Base-by-base conservation (phyloP, 352 stramenopile genomes). In the Phytophthora ohioensis region DNA sequence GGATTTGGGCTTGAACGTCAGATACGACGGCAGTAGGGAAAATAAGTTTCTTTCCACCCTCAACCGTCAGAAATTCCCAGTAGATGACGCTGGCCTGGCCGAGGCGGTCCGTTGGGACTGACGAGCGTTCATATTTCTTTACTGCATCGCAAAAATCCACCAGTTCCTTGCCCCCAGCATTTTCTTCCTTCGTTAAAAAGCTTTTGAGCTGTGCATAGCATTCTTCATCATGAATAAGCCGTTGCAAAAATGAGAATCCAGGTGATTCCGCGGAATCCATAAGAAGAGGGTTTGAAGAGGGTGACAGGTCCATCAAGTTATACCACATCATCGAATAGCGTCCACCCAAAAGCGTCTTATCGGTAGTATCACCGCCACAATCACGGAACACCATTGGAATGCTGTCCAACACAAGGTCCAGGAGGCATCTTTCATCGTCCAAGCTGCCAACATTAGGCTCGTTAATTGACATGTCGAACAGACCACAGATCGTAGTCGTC, bases 381-480 rank as follows among this genome's bases (percentile, higher is more conserved):
- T 96, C 89, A 11, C 89, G 87, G 48, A 93, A 96, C 2, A 95
- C 79, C 84, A 95, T 95, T 7, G 89, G 89, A 46, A 96, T 91
- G 43, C 85, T 92, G 60, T 96, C 89, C 34, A 96, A 66, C 12
- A 96, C 79, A 3, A 96, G 67, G 43, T 96, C 89, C 31, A 96
- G 67, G 13, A 96, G 55, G 31, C 83, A 92, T 8, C 85, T 72
- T 58, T 96, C 89, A 54, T 89, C 83, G 47, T 96, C 88, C 56
- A 96, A 75, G 43, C 75, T 92, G 13, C 89, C 89, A 31, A 95
- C 76, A 58, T 94, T 94, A 2, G 78, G 61, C 49, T 94, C 85
- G 5, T 81, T 81, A 15, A 82, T 79, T 15, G 84, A 80, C 82
- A 96, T 93, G 10, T 93, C 82, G 43, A 96, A 95, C 2, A 96